Base-by-base conservation (phyloP, 805 yeast genomes). In the Starmera pachycereana region DNA sequence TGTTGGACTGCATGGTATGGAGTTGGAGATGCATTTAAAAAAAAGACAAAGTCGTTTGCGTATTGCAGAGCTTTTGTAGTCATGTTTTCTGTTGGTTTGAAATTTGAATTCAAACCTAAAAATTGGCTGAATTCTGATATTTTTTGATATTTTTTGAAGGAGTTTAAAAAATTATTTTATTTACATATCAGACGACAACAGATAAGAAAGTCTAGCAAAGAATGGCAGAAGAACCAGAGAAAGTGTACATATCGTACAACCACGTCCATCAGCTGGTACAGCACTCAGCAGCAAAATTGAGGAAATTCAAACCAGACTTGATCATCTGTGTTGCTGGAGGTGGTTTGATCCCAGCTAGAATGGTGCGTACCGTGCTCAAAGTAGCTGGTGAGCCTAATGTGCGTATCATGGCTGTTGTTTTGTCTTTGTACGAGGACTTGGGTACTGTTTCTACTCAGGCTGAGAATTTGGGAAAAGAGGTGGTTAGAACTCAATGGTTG, bases 301-400 rank as follows among this genome's bases (percentile, higher is more conserved):
- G 76, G 59, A 62, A 65, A 25, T 81, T 86, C 68, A 76, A 85
- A 52, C 95, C 96, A 32, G 95, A 89, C 61, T 71, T 86, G 43
- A 85, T 89, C 63, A 85, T 90, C 46, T 97, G 97, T 50, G 87
- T 90, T 54, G 98, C 95, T 56, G 96, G 96, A 52, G 96, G 98
- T 58, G 98, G 97, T 2, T 86, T 90, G 62, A 92, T 90, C 43
- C 98, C 97, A 25, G 97, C 98, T 8, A 78, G 98, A 61, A 92
- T 92, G 64, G 72, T 90, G 59, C 78, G 98, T 61, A 80, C 97
- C 2, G 92, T 90, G 63, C 69, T 90, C 50, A 90, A 89, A 62
- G 83, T 81, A 49, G 85, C 83, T 28, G 95, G 95, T 44, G 68
- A 80, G 44, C 90, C 94, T 51, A 90, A 89, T 53, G 81, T 88